phyloP scores from a whole-genome alignment of 345 rosid species.

The Citrus hindsii region DNA sequence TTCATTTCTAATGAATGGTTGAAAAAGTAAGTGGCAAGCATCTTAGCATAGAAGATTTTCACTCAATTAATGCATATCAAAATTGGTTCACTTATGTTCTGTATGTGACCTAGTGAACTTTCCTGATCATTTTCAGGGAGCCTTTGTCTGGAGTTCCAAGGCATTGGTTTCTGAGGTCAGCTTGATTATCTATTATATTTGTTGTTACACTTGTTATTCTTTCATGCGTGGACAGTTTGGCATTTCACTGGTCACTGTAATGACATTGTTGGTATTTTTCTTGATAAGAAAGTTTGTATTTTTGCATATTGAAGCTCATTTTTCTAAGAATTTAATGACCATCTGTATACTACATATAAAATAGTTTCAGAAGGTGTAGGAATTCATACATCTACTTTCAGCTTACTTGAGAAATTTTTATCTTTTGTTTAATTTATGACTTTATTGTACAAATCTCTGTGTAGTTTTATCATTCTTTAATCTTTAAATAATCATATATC shows the following conservation, averaged over 20 bases:
- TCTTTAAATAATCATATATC: neutral
- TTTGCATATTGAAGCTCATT: neutral
- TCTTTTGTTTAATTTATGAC: neutral
- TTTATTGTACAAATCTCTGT: neutral
- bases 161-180: conserved; percentile 88
- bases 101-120: conserved; percentile 14
- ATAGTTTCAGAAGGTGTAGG: neutral
- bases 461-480: neutral
- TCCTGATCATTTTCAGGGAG: conserved; percentile 56
- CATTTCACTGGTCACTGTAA: neutral
- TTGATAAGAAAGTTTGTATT: neutral
- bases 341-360: neutral
- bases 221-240: neutral
- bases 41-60: neutral
- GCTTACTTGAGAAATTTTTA: neutral
- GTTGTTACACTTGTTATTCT: neutral
- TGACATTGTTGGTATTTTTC: neutral
- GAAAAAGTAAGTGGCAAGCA: neutral
- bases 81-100: neutral
- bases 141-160: conserved; percentile 91
- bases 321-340: neutral
- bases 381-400: neutral
- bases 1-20: neutral
- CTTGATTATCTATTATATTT: neutral
- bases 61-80: neutral